A percentile compares a stretch with the other conserved stretches of the same genome.
These are phyloP conservation scores for Yarrowia sp. DNA, from an alignment of 805 yeast genomes.

Conservation along the genomic window DNA sequence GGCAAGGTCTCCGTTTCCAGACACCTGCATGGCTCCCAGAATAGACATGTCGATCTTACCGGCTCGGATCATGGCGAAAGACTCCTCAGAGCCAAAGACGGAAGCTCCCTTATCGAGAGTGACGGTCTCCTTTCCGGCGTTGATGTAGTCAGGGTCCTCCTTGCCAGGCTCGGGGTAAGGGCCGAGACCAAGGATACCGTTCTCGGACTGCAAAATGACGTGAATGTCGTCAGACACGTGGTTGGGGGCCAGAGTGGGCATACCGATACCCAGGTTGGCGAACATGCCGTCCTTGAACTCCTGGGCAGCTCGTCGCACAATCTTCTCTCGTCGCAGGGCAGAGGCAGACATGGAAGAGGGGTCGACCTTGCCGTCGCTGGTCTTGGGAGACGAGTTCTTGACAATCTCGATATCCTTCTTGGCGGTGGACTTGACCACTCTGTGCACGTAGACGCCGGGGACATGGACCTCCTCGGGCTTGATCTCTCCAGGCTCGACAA, in stretches of 20 bases:
- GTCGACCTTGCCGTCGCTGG: slow-evolving; percentile 15
- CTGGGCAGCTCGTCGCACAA: slow-evolving; percentile 56
- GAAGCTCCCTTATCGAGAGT: slow-evolving; percentile 58
- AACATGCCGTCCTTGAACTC: slow-evolving; percentile 56
- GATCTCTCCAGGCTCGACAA: slow-evolving; percentile 57
- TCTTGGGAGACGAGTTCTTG: slow-evolving; percentile 41
- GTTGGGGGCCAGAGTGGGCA: slow-evolving; percentile 58
- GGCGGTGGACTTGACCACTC: slow-evolving; percentile 54
- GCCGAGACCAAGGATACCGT: slow-evolving; percentile 60
- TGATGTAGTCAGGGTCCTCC: slow-evolving; percentile 58
- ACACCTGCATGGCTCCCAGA: slow-evolving; percentile 60
- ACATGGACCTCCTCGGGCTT: slow-evolving; percentile 57
- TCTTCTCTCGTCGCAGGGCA: slow-evolving; percentile 47
- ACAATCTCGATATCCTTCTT: slow-evolving; percentile 55
- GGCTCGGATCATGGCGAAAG: slow-evolving; percentile 59
- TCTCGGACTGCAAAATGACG: slow-evolving; percentile 58
- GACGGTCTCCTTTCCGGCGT: slow-evolving; percentile 61
- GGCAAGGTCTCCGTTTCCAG: slow-evolving; percentile 58
- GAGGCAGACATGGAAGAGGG: slow-evolving; percentile 22
- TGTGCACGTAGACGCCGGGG: slow-evolving; percentile 56
- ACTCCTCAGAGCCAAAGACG: slow-evolving; percentile 58
- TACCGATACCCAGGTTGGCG: slow-evolving; percentile 60
- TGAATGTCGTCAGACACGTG: slow-evolving; percentile 51
- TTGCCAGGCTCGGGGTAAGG: slow-evolving; percentile 55
- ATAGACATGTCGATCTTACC: slow-evolving; percentile 57